Conservation (phyloP, 805 yeast genomes). For the Blastobotrys robertii region DNA sequence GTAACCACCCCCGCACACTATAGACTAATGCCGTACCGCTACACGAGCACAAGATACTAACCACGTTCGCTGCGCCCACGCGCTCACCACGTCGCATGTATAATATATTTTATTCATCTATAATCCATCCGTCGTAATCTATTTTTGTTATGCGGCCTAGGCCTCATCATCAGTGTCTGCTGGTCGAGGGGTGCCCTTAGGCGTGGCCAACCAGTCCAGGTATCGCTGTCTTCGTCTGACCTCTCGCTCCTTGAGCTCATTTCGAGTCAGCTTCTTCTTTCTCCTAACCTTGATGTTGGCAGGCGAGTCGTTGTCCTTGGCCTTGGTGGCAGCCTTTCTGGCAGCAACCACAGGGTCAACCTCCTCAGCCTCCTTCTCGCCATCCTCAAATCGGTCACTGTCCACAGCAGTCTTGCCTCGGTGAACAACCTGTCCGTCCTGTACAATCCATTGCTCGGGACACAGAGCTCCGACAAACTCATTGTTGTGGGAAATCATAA, state of each 20-base stretch:
- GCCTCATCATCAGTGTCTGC: slow-evolving; percentile 91
- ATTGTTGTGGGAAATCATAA: slow-evolving; percentile 94
- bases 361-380: slow-evolving; percentile 38
- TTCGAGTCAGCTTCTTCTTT: slow-evolving; percentile 94
- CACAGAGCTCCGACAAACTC: slow-evolving; percentile 96
- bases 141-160: slow-evolving; percentile 20
- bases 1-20: neutral
- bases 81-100: neutral
- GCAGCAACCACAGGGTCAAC: slow-evolving; percentile 39
- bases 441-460: slow-evolving; percentile 98
- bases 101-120: slow-evolving; percentile 1
- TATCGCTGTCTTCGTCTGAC: slow-evolving; percentile 92
- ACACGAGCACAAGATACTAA: neutral
- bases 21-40: neutral
- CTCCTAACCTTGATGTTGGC: slow-evolving; percentile 88
- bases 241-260: slow-evolving; percentile 83
- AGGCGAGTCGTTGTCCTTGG: slow-evolving; percentile 77
- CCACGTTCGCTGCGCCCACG: neutral
- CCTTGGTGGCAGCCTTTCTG: slow-evolving; percentile 29
- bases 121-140: neutral
- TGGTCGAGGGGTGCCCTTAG: slow-evolving; percentile 97
- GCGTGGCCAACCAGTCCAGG: slow-evolving; percentile 88
- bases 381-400: slow-evolving; percentile 71
- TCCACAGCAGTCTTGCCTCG: slow-evolving; percentile 74
- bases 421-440: slow-evolving; percentile 79